Base-by-base conservation (phyloP, 106 monocot species). In the Acorus calamus region DNA sequence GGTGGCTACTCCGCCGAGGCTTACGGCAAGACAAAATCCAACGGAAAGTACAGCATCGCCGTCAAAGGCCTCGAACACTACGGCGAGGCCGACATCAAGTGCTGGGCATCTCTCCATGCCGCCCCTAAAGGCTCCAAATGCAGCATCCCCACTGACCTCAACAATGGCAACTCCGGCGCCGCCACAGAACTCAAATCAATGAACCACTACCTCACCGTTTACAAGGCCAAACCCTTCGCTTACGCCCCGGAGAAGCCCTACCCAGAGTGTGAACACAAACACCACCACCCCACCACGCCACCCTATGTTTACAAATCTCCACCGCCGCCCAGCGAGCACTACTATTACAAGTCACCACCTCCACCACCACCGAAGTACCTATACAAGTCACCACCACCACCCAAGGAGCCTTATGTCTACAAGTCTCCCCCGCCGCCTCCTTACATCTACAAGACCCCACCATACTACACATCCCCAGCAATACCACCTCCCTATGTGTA, bases 191-290 rank as follows among this genome's bases (percentile, higher is more conserved):
- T 69, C n/a, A 49, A 69, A 3, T 69, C 60, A 3, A 60, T 50
- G 49, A 42, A 28, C 5, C 28, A 69, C 11, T 42, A 42, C 6
- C 49, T 49, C 4, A 44, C 60, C 6, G 60, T 69, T 46, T 60
- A 60, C 2, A 60, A 61, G 50, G 49, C 69, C 14, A 69, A 69
- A 8, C 47, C 59, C 5, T 60, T 69, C 10, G 60, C 69, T 42
- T 69, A 43, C 42, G 69, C 69, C 5, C 60, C 69, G 3, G 55
- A 69, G 69, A 69, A 41, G 7, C 60, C 59, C 6, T 60, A 69
- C 60, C 28, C 59, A 52, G 58, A 69, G 50, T 69, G 69, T 28
- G 52, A 69, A 52, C 28, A 28, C 28, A 51, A 60, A 44, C 70
- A 61, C 60, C 43, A 61, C 60, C 43, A 7, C 64, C 49, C 13